phyloP scores from a whole-genome alignment of 148 eudicot species.

The Nepenthes mirabilis region DNA sequence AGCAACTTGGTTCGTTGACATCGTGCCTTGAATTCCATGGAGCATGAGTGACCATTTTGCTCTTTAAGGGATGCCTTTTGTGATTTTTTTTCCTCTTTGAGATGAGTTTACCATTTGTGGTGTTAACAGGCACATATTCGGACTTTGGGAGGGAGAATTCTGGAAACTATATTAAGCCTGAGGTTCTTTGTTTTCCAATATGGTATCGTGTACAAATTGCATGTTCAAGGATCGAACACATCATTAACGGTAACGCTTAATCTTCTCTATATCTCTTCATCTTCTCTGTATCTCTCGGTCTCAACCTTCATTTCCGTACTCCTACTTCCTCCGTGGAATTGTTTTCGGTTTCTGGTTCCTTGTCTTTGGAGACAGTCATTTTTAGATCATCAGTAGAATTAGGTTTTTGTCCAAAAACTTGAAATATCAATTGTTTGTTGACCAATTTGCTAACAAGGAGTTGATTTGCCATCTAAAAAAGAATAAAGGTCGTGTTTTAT shows the following conservation, averaged over 20 bases:
- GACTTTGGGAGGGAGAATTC: conserved; percentile 60
- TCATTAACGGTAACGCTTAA: conserved; percentile 53
- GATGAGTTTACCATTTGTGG: background rate
- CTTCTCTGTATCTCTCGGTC: background rate
- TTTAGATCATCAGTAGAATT: no score
- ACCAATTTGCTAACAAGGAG: no score
- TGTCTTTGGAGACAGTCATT: no score
- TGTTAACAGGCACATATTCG: conserved; percentile 73
- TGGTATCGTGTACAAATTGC: conserved; percentile 85
- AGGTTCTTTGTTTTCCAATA: conserved; percentile 90
- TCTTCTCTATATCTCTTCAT: background rate
- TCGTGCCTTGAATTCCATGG: no score
- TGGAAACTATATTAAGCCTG: conserved; percentile 88
- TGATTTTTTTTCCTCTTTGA: background rate
- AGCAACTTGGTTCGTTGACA: no score
- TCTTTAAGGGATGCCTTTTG: background rate
- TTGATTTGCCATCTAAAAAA: no score
- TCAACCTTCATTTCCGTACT: background rate
- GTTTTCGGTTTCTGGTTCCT: no score
- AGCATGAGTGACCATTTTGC: background rate
- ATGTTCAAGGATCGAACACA: conserved; percentile 57
- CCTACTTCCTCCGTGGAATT: background rate
- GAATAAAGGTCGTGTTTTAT: no score
- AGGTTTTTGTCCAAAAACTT: no score
- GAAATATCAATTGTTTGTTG: no score